Percentiles rank a stretch among this genome's conserved stretches.
Evolutionary conservation across 495 filamentous ascomycete species (phyloP).

Genomic region (Aspergillus indologenus): DNA sequence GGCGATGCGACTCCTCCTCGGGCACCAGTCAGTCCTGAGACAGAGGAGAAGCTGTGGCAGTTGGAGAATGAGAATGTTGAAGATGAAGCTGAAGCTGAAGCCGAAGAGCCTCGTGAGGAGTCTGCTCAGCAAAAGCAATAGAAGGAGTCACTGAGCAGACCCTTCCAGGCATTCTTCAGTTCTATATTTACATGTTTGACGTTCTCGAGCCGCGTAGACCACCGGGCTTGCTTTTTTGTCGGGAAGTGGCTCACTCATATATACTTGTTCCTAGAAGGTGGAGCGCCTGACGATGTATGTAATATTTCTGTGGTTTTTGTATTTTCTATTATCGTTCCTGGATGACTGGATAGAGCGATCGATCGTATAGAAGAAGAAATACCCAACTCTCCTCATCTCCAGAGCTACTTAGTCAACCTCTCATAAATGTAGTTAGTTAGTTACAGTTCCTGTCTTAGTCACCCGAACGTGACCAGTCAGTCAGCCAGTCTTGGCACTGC

Average conservation of each 20-base stretch:
- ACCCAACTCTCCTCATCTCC: slow-evolving; percentile 10
- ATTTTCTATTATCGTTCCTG: not conserved
- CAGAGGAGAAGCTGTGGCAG: slow-evolving; percentile 36
- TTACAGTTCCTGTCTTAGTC: slow-evolving; percentile 5
- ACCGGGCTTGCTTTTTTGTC: not conserved
- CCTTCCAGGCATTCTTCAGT: not conserved
- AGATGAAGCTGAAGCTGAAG: slow-evolving; percentile 14
- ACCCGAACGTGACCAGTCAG: slow-evolving; percentile 14
- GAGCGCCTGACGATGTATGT: slow-evolving; percentile 11
- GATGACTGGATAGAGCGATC: slow-evolving; percentile 17
- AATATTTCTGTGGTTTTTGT: slow-evolving; percentile 7
- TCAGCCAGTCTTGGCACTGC: slow-evolving; percentile 1
- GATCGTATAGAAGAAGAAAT: slow-evolving; percentile 14
- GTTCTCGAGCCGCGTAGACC: not conserved
- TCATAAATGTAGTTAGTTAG: no score
- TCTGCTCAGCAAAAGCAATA: slow-evolving; percentile 11
- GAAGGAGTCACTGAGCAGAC: not conserved
- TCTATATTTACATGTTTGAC: not conserved
- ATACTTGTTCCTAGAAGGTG: not conserved
- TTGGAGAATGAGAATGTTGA: slow-evolving; percentile 30
- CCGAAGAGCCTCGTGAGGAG: slow-evolving; percentile 5
- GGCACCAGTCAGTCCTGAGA: slow-evolving; percentile 20
- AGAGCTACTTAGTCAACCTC: not conserved
- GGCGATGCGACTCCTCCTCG: slow-evolving; percentile 51
- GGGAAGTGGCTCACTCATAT: not conserved